Base-by-base conservation (phyloP, 2,329 filamentous ascomycete species). In the Calonectria montana region DNA sequence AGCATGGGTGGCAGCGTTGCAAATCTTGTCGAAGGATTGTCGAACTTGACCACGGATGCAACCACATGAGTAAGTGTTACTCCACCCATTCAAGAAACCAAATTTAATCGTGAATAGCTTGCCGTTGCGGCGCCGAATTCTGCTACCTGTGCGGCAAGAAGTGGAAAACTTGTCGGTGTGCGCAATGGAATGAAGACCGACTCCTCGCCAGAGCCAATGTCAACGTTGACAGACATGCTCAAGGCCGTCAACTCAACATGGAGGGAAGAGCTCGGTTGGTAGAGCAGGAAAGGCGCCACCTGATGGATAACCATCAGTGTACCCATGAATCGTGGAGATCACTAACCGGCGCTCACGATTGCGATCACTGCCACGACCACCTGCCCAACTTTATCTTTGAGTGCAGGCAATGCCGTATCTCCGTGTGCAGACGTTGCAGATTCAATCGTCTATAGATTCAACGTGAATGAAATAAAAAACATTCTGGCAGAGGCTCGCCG, bases 11-110 rank as follows among this genome's bases (percentile, higher is more conserved):
- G 90, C 86, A 88, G 76, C 81, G 85, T 2, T 92, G 90, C 70
- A 78, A 76, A 4, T 67, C 73, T 0, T 92, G 90, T 73, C 75
- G 73, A 2, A 70, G 81, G 0, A 41, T 91, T n/a, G 83, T 92
- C 0, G 88, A 91, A 78, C 80, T 90, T 0, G 41, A 77, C 0
- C 21, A 41, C 0, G 90, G 90, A 2, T 91, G 90, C 71, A 83
- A 88, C 62, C 90, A 91, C 63, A 91, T 91, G 4, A 88, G 89
- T 91, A 74, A 77, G 87, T 86, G 7, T 23, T 53, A 1, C 7
- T 12, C 5, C 21, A 9, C 10, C 7, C 9, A 7, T 29, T 27
- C 16, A 10, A 39, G 4, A n/a, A 41, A 18, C 25, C 15, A 57
- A 8, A 37, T 70, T 25, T 37, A 41, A 59, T 18, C 5, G 13